Conservation (phyloP, 2,329 filamentous ascomycete species). For the Colletotrichum cereale region DNA sequence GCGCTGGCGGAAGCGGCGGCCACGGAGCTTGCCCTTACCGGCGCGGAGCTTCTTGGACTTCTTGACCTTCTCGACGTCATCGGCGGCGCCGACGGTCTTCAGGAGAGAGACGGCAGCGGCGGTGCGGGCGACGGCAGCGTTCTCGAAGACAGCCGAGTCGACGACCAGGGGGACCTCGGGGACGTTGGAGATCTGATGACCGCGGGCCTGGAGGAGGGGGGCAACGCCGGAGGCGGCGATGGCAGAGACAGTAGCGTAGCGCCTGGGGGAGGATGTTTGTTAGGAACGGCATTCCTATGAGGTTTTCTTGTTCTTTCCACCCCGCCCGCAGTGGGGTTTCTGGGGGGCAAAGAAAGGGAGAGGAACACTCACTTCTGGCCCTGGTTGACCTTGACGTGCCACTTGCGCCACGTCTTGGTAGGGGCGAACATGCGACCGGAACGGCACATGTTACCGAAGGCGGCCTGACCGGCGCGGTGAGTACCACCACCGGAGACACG, state of each 20-base stretch:
- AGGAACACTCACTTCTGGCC: slow-evolving; percentile 86
- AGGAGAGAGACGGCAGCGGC: slow-evolving; percentile 87
- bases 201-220: slow-evolving; percentile 95
- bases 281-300: slow-evolving; percentile 13
- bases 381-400: slow-evolving; percentile 99
- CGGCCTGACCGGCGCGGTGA: slow-evolving; percentile 99
- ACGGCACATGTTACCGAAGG: slow-evolving; percentile 99
- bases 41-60: slow-evolving; percentile 96
- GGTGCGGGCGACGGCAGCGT: slow-evolving; percentile 86
- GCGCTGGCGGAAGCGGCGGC: slow-evolving; percentile 96
- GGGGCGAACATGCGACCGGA: slow-evolving; percentile 99
- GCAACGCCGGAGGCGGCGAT: slow-evolving; percentile 96
- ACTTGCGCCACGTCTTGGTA: slow-evolving; percentile 99
- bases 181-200: slow-evolving; percentile 92
- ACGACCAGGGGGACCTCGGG: slow-evolving; percentile 98
- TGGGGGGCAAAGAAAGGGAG: not conserved
- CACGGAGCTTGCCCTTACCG: slow-evolving; percentile 98
- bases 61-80: slow-evolving; percentile 96
- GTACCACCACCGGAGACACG: slow-evolving; percentile 99
- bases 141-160: slow-evolving; percentile 89
- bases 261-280: slow-evolving; percentile 63
- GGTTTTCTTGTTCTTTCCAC: not conserved
- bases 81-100: slow-evolving; percentile 88
- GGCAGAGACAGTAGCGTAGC: slow-evolving; percentile 97
- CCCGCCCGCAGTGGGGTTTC: not conserved